Percentiles rank a stretch among this genome's conserved stretches.
phyloP scores from a whole-genome alignment of 257 asterid genomes.

The Solanum pinnatisectum region DNA sequence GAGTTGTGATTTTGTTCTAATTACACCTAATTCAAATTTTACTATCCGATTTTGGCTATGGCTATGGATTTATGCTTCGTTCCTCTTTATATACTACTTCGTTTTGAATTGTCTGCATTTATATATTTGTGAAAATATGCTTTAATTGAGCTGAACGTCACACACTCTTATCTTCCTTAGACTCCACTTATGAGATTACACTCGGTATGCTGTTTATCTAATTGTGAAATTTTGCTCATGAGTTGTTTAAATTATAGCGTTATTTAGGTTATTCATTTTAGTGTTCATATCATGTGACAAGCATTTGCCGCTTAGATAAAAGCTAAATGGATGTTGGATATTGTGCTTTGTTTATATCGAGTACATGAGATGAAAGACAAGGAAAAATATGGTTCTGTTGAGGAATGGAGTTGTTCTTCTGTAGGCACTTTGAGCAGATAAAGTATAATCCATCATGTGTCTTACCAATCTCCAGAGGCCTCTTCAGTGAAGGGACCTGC shows the following conservation, averaged over 20 bases:
- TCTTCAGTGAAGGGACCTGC: no score
- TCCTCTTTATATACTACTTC: neutral
- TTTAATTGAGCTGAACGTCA: neutral
- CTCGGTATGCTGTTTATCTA: neutral
- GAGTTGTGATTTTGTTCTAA: neutral
- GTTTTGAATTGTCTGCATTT: neutral
- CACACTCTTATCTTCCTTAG: neutral
- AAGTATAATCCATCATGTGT: no score
- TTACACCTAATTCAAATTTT: neutral
- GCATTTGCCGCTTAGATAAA: neutral
- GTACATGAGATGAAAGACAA: no score
- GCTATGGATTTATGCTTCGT: neutral
- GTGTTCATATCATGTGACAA: neutral
- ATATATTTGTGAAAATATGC: neutral
- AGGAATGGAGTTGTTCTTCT: no score
- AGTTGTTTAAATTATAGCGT: neutral
- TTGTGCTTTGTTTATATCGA: no score
- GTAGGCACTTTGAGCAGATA: no score
- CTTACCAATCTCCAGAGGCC: no score
- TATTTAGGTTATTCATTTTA: neutral
- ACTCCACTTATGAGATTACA: neutral
- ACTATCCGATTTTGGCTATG: neutral
- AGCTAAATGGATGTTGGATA: neutral
- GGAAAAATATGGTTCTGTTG: no score
- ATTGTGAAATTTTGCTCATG: neutral